Percentiles rank a stretch among this genome's conserved stretches.
Evolutionary conservation across 176 grass and related monocot species (phyloP).

Genomic region (Phoenix dactylifera): DNA sequence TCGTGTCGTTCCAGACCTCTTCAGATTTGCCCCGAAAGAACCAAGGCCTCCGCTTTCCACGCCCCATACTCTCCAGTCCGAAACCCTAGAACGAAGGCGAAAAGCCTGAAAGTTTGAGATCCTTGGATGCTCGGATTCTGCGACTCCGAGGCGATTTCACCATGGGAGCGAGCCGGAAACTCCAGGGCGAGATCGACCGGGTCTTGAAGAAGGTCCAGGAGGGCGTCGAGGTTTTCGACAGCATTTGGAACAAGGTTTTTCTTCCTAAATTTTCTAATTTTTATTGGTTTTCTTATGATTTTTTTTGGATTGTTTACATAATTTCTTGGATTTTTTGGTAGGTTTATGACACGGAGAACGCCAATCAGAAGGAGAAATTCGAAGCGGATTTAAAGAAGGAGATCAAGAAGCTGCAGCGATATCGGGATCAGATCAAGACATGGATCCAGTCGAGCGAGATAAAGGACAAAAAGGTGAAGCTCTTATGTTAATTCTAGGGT

Average conservation of each 20-base stretch:
- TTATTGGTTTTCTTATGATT: neutral
- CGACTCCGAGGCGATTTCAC: slow-evolving; percentile 10
- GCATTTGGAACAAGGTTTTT: slow-evolving; percentile 94
- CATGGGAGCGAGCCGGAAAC: slow-evolving; percentile 93
- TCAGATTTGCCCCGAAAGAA: too few species aligned
- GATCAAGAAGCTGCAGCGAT: slow-evolving; percentile 97
- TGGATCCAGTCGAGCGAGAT: slow-evolving; percentile 99
- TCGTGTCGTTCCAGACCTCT: too few species aligned
- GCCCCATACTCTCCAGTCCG: too few species aligned
- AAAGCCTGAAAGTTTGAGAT: neutral
- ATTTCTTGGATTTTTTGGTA: slow-evolving; percentile 5
- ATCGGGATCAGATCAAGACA: slow-evolving; percentile 98
- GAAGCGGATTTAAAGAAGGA: slow-evolving; percentile 99
- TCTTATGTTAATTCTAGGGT: too few species aligned
- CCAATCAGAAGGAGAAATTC: slow-evolving; percentile 99
- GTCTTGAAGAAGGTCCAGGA: slow-evolving; percentile 99
- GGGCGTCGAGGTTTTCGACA: slow-evolving; percentile 98
- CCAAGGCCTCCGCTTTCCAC: too few species aligned
- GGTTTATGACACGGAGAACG: slow-evolving; percentile 98
- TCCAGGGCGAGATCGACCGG: slow-evolving; percentile 97
- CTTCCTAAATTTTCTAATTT: neutral
- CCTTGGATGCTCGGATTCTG: neutral
- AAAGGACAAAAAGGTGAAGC: slow-evolving; percentile 94
- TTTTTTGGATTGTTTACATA: neutral
- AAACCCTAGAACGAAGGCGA: too few species aligned